Base-by-base conservation (phyloP, 352 stramenopile genomes). In the Globisporangium okanoganense region DNA sequence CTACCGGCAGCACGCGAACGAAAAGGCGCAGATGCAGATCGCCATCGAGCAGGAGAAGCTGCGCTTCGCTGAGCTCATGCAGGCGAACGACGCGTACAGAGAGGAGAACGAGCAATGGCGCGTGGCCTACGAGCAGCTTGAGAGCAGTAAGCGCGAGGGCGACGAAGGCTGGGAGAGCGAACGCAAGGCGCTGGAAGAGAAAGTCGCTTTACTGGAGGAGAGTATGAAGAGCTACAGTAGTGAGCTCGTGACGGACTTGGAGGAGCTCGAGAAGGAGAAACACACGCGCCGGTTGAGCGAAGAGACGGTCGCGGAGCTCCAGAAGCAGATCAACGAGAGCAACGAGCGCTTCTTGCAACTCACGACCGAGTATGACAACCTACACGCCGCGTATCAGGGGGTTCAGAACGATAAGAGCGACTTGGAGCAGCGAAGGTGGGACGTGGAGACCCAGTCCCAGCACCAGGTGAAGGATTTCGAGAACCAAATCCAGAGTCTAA, bases 11-110 rank as follows among this genome's bases (percentile, higher is more conserved):
- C 81, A 85, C 55, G 79, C 79, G 5, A 85, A 87, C 52, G 83
- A 90, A 24, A 91, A 93, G 64, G 78, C 78, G 27, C 78, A 88
- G 58, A 91, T 91, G 78, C 83, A 93, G 56, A 68, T 84, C 31
- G 71, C 74, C 2, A 82, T 89, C 33, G 81, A 90, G 66, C 81
- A 88, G 31, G 79, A 92, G 57, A 79, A 75, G 47, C 41, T 79
- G 9, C 70, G 59, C 14, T 71, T 74, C 5, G 59, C 62, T 10
- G 78, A 87, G 63, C 49, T 87, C n/a, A 54, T 64, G 16, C 66
- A 84, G 20, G 58, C 71, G 0, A 64, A 85, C 43, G 71, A 77
- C 9, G 68, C 67, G 10, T 85, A 79, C 33, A 73, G 70, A 7
- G 73, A 85, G 25, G 77, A 88, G 54, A 86, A 87, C 25, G 62